Evolutionary conservation across 1,284 basidiomycete species (phyloP), one percentile per base, ranked within the genome.

Genomic region (Mrakiaceae sp.): DNA sequence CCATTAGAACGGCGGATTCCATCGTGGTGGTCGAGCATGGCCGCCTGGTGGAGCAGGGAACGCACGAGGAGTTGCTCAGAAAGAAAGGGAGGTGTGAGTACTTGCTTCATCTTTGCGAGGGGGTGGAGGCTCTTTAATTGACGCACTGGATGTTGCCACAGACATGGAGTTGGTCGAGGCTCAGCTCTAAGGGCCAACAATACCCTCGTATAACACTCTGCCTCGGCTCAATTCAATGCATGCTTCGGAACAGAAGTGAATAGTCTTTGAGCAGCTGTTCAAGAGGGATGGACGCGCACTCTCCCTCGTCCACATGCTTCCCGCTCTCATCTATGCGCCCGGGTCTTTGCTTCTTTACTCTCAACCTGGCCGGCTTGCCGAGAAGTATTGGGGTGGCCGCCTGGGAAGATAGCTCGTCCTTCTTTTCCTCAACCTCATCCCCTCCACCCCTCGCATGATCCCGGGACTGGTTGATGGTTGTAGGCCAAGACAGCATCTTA

Each of bases 1-100:
- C 76, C 10, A 77, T 56, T 52, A 39, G 56, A 5, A 42, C 51
- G 64, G 71, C 74, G 40, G 74, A 78, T 58, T 68, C 71, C 27
- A 78, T 78, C 66, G 74, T 72, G 61, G 77, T 78, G 42, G 72
- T 78, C 44, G 76, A 77, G 16, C 75, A 76, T 53, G 77, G 77
- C n/a, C 66, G 66, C 10, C 73, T 78, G 46, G 71, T 76, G 10
- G 76, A 78, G 64, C 70, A 67, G 43, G 78, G 78, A 9, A 68
- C 70, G 7, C 77, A 79, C 62, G 68, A 72, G 0, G 73, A 76
- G 46, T 68, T 79, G 42, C 59, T 79, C 10, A 67, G 68, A 9
- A 66, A 67, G 43, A 70, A 69, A 12, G 75, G 76, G 0, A 68
- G 75, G 42, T 78, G 78, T 54, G 70, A 68, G 43, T 72, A 74